These are phyloP conservation scores for Ceratobasidium theobromae DNA, from an alignment of 1,284 basidiomycete species.

Conservation along the genomic window DNA sequence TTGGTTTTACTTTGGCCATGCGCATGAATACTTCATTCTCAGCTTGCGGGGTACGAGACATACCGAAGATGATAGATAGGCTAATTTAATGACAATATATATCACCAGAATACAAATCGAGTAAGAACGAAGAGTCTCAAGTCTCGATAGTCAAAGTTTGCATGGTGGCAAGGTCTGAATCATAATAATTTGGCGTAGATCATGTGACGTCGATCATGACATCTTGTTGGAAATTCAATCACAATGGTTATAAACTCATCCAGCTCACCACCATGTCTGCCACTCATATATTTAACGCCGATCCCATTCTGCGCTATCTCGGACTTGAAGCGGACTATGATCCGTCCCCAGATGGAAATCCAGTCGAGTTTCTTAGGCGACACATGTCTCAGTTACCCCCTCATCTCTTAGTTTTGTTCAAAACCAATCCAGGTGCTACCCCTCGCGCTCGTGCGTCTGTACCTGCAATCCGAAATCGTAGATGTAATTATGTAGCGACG, in stretches of 20 bases:
- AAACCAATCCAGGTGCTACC: constrained; percentile 49
- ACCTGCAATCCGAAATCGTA: constrained; percentile 64
- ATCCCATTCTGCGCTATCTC: constrained; percentile 60
- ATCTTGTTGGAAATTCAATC: too few species aligned
- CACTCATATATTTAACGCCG: constrained; percentile 39
- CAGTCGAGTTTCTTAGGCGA: constrained; percentile 61
- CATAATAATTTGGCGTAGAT: background rate
- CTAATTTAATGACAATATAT: background rate
- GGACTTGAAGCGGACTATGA: constrained; percentile 57
- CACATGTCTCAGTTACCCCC: constrained; percentile 67
- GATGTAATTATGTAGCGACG: constrained; percentile 54
- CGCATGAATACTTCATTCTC: background rate
- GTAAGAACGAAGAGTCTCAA: background rate
- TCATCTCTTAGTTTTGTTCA: constrained; percentile 62
- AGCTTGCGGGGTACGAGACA: background rate
- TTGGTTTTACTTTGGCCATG: background rate
- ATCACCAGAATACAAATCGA: background rate
- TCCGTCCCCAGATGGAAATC: constrained; percentile 60
- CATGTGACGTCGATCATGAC: background rate
- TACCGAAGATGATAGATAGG: background rate
- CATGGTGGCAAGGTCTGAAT: background rate
- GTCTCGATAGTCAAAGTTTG: background rate
- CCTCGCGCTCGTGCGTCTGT: constrained; percentile 66
- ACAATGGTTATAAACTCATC: background rate
- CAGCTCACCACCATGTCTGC: background rate